A percentile compares a stretch with the other conserved stretches of the same genome.
phyloP scores from a whole-genome alignment of 306 rosid genomes.

The Inga oerstediana region DNA sequence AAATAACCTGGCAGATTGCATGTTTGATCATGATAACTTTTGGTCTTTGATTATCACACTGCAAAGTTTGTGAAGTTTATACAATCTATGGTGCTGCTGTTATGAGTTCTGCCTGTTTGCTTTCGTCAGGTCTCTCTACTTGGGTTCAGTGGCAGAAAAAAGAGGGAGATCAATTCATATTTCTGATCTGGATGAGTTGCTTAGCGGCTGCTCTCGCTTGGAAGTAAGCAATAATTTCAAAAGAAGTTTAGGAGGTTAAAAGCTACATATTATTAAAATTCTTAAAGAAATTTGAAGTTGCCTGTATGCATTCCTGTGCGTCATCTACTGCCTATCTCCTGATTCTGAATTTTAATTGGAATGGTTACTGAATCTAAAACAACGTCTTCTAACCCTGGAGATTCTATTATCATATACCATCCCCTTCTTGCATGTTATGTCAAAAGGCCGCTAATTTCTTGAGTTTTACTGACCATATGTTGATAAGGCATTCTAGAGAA shows the following conservation, averaged over 20 bases:
- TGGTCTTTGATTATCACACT: constrained; percentile 8
- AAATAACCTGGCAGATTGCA: neutral
- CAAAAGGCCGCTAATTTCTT: neutral
- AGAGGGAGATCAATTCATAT: constrained; percentile 80
- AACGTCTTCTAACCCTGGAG: neutral
- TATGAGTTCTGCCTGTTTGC: constrained; percentile 44
- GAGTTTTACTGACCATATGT: neutral
- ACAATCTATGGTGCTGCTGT: constrained; percentile 30
- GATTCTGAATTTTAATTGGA: neutral
- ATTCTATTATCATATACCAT: neutral
- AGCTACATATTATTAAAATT: constrained; percentile 1
- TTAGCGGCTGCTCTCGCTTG: constrained; percentile 75
- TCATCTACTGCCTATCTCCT: neutral
- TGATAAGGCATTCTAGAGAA: neutral
- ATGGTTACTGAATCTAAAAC: neutral
- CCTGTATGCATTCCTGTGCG: constrained; percentile 1
- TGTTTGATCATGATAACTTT: constrained; percentile 17
- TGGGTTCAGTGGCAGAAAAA: constrained; percentile 86
- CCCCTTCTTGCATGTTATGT: constrained; percentile 15
- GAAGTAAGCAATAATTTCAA: constrained; percentile 67
- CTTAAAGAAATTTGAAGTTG: neutral
- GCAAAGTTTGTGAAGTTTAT: constrained; percentile 2
- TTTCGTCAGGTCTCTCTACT: constrained; percentile 74
- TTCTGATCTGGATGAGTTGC: constrained; percentile 87
- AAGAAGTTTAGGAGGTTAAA: constrained; percentile 1